phyloP scores from a whole-genome alignment of 1,284 basidiomycete genomes.

The Sparassis latifolia region DNA sequence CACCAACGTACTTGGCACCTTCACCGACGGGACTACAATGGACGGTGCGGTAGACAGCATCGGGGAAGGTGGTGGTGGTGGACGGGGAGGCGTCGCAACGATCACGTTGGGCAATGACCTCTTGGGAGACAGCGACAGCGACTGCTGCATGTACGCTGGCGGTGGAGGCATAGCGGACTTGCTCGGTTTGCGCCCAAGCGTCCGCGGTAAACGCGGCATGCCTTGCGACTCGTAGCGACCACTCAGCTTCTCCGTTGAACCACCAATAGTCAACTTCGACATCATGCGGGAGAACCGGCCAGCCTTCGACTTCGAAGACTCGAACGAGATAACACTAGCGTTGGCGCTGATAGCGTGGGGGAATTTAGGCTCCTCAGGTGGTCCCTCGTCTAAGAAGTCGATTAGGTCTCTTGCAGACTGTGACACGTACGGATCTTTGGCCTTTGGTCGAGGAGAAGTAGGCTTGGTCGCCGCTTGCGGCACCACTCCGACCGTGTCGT shows the following conservation, averaged over 20 bases:
- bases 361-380: slow-evolving; percentile 34
- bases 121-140: slow-evolving; percentile 15
- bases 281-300: slow-evolving; percentile 70
- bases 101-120: slow-evolving; percentile 23
- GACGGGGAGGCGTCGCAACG: slow-evolving; percentile 6
- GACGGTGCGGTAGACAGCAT: too few relatives aligned
- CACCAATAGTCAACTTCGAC: slow-evolving; percentile 58
- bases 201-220: slow-evolving; percentile 12
- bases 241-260: slow-evolving; percentile 39
- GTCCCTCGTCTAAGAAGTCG: slow-evolving; percentile 59
- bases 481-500: slow-evolving; percentile 32
- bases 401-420: slow-evolving; percentile 55
- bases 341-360: slow-evolving; percentile 21
- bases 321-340: slow-evolving; percentile 30
- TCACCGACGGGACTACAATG: too few relatives aligned
- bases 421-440: slow-evolving; percentile 30
- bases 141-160: slow-evolving; percentile 16
- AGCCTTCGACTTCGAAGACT: slow-evolving; percentile 36
- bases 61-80: background rate
- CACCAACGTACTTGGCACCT: too few relatives aligned
- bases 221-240: slow-evolving; percentile 20
- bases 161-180: slow-evolving; percentile 13
- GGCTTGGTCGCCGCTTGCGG: slow-evolving; percentile 12
- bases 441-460: slow-evolving; percentile 19
- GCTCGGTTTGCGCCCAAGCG: slow-evolving; percentile 16